Evolutionary conservation across 805 yeast genomes (phyloP).

Genomic region (Candida suzukii): DNA sequence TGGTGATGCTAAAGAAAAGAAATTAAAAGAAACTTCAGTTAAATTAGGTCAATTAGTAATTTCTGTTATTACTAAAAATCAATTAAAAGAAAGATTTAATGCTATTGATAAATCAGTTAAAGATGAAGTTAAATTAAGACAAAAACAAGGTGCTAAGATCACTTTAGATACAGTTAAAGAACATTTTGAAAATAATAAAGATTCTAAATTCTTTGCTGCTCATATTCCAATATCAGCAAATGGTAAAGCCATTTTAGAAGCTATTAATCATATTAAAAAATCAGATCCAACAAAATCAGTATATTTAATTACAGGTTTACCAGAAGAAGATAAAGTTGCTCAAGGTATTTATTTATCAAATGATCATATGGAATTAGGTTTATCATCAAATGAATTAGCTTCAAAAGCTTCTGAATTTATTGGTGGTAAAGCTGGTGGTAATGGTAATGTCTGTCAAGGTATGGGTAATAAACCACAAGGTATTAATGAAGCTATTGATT

Average conservation of each 20-base stretch:
- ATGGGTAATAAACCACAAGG: conserved; percentile 80
- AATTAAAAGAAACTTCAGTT: conserved; percentile 78
- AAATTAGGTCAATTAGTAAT: conserved; percentile 75
- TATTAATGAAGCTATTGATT: conserved; percentile 65
- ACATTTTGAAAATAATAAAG: conserved; percentile 53
- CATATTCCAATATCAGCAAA: conserved; percentile 68
- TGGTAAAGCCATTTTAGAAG: conserved; percentile 93
- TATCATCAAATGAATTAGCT: conserved; percentile 73
- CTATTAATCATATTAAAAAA: conserved; percentile 75
- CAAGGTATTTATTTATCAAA: conserved; percentile 90
- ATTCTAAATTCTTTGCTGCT: conserved; percentile 55
- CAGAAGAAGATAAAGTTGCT: conserved; percentile 65
- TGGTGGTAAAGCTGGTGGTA: conserved; percentile 99
- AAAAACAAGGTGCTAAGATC: conserved; percentile 80
- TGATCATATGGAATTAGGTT: conserved; percentile 58
- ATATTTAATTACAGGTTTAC: conserved; percentile 70
- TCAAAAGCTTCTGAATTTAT: conserved; percentile 59
- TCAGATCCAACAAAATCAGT: conserved; percentile 67
- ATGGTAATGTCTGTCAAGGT: conserved; percentile 94
- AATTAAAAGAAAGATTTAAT: conserved; percentile 65
- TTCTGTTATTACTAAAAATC: conserved; percentile 73
- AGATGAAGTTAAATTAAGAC: conserved; percentile 81
- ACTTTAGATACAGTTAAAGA: conserved; percentile 70
- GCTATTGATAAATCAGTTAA: conserved; percentile 79
- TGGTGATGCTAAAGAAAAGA: conserved; percentile 74